Percentiles rank a stretch among this genome's conserved stretches.
Conservation (phyloP, 306 rosid species). For the Alnus rubra region DNA sequence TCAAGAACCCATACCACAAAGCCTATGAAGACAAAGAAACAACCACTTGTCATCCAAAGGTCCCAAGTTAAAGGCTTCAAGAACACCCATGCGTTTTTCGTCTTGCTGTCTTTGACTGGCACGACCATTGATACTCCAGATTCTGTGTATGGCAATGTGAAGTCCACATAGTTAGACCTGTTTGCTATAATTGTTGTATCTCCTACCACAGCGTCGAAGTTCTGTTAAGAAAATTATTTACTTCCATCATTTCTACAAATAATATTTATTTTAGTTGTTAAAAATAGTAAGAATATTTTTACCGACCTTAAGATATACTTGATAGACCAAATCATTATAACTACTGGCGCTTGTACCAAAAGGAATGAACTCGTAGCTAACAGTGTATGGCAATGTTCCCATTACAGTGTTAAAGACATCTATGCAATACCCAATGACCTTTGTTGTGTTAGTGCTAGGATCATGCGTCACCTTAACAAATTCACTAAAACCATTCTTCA, state of each 20-base stretch:
- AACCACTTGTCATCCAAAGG: constrained; percentile 49
- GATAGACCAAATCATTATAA: constrained; percentile 38
- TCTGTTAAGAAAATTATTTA: constrained; percentile 28
- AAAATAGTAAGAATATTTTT: background rate
- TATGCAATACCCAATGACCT: constrained; percentile 48
- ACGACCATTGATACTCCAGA: constrained; percentile 69
- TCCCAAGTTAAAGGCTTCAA: constrained; percentile 57
- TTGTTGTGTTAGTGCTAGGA: constrained; percentile 5
- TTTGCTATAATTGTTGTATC: constrained; percentile 43
- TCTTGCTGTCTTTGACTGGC: constrained; percentile 34
- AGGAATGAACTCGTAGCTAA: constrained; percentile 42
- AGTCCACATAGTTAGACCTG: constrained; percentile 58
- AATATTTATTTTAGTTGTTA: too few relatives aligned
- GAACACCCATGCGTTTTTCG: constrained; percentile 58
- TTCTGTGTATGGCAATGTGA: constrained; percentile 61
- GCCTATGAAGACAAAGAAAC: constrained; percentile 57
- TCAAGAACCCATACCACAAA: constrained; percentile 65
- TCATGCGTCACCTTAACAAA: constrained; percentile 28
- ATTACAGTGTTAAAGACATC: constrained; percentile 50
- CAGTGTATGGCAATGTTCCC: constrained; percentile 36
- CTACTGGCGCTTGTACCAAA: constrained; percentile 38
- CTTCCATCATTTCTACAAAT: too few relatives aligned
- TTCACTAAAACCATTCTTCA: constrained; percentile 19
- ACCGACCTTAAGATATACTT: constrained; percentile 51
- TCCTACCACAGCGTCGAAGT: constrained; percentile 44